Evolutionary conservation across 805 yeast species (phyloP).

Genomic region (Tanozyma kutaoensis): DNA sequence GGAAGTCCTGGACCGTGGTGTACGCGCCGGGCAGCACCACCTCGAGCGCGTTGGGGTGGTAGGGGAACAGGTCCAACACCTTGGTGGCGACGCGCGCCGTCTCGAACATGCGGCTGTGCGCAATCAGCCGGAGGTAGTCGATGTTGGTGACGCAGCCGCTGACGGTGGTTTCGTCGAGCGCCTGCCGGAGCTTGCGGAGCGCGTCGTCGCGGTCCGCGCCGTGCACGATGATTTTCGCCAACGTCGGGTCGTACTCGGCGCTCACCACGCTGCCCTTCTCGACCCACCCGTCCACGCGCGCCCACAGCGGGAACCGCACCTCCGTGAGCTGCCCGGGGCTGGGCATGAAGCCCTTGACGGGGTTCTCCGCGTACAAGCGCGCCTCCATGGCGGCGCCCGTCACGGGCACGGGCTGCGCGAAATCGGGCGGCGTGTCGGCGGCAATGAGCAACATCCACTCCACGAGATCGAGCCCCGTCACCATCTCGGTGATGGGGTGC

Average conservation of each 20-base stretch:
- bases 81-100: constrained; percentile 79
- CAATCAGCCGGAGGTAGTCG: constrained; percentile 80
- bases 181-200: constrained; percentile 58
- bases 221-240: constrained; percentile 92
- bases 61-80: constrained; percentile 69
- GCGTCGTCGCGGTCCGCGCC: constrained; percentile 86
- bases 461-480: constrained; percentile 87
- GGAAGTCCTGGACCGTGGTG: background rate
- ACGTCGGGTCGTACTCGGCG: constrained; percentile 92
- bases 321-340: constrained; percentile 91
- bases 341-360: constrained; percentile 88
- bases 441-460: constrained; percentile 96
- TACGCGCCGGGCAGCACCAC: constrained; percentile 42
- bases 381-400: constrained; percentile 96
- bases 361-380: constrained; percentile 92
- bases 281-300: constrained; percentile 93
- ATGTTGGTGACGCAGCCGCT: constrained; percentile 83
- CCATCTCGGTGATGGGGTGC: constrained; percentile 94
- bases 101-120: constrained; percentile 72
- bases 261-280: constrained; percentile 75
- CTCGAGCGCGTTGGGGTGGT: constrained; percentile 77
- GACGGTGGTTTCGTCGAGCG: constrained; percentile 75
- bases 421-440: constrained; percentile 79
- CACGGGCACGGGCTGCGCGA: constrained; percentile 40
- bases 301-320: constrained; percentile 78